Conservation (phyloP, 2,329 filamentous ascomycete genomes). For the Pseudodiploospora longispora region DNA sequence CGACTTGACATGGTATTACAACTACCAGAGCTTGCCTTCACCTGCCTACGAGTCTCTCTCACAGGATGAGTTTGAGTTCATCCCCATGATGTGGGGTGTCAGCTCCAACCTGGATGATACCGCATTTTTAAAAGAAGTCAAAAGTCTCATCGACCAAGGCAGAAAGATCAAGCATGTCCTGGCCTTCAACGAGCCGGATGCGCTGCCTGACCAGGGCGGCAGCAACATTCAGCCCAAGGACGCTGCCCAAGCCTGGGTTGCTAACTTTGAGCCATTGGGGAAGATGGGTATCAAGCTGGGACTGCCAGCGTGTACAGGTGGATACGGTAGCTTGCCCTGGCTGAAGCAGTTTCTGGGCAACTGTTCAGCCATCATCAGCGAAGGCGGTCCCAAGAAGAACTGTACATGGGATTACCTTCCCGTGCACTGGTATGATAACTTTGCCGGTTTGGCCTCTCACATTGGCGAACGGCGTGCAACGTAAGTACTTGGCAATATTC, state of each 20-base stretch:
- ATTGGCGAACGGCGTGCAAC: constrained; percentile 42
- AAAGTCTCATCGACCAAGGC: constrained; percentile 39
- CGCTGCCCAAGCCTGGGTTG: constrained; percentile 63
- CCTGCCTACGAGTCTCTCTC: constrained; percentile 37
- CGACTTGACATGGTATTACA: constrained; percentile 78
- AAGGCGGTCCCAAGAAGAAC: constrained; percentile 30
- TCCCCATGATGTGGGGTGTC: constrained; percentile 74
- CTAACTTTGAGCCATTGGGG: constrained; percentile 61
- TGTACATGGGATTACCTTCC: constrained; percentile 58
- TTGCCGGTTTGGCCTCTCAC: constrained; percentile 58
- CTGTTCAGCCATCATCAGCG: constrained; percentile 52
- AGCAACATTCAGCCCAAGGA: constrained; percentile 49
- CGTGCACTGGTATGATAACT: constrained; percentile 62
- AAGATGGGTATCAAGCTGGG: constrained; percentile 58
- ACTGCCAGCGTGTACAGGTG: constrained; percentile 62
- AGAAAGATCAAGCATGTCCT: constrained; percentile 59
- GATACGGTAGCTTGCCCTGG: constrained; percentile 55
- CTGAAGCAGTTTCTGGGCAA: constrained; percentile 55
- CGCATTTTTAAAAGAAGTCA: constrained; percentile 54
- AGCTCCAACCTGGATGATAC: constrained; percentile 40
- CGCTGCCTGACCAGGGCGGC: constrained; percentile 46
- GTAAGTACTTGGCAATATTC: constrained; percentile 18
- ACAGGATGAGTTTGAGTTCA: constrained; percentile 58
- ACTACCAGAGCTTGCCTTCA: constrained; percentile 56
- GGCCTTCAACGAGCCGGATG: constrained; percentile 76